Evolutionary conservation across 768 basidiomycete species (phyloP).

Genomic region (Wakefieldia striispora): DNA sequence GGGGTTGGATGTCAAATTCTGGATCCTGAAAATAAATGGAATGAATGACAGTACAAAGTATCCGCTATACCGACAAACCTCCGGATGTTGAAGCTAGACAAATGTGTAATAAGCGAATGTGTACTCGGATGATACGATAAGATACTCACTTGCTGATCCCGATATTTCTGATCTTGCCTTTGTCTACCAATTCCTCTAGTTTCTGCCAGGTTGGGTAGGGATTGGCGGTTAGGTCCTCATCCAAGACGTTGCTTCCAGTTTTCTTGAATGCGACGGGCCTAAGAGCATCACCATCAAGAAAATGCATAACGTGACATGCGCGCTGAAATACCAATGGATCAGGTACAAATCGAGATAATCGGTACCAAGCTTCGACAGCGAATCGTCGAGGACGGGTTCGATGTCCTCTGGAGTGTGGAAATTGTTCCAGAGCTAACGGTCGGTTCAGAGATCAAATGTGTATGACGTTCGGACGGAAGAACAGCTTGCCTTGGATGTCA

Average conservation of each 20-base stretch:
- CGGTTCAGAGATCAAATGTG: not conserved
- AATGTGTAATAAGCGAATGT: not conserved
- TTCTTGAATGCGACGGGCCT: conserved; percentile 72
- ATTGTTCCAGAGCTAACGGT: conserved; percentile 63
- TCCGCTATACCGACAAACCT: conserved; percentile 23
- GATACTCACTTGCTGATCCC: conserved; percentile 74
- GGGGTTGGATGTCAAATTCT: conserved; percentile 61
- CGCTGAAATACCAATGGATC: conserved; percentile 62
- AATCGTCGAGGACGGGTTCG: conserved; percentile 64
- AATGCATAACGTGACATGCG: not conserved
- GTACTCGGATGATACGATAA: not conserved
- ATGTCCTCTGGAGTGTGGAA: conserved; percentile 76
- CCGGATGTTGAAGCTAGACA: conserved; percentile 57
- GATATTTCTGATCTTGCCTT: conserved; percentile 76
- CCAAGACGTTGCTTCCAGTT: conserved; percentile 45
- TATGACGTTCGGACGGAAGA: not conserved
- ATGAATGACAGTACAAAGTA: not conserved
- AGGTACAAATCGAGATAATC: conserved; percentile 80
- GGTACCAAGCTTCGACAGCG: conserved; percentile 55
- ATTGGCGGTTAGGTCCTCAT: conserved; percentile 58
- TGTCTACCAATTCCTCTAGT: conserved; percentile 73
- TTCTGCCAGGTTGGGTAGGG: conserved; percentile 80
- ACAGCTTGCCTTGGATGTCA: conserved; percentile 53
- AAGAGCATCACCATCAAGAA: not conserved
- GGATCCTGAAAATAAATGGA: conserved; percentile 39